phyloP scores from a whole-genome alignment of 2,329 filamentous ascomycete species.

The Aspergillus transmontanensis region DNA sequence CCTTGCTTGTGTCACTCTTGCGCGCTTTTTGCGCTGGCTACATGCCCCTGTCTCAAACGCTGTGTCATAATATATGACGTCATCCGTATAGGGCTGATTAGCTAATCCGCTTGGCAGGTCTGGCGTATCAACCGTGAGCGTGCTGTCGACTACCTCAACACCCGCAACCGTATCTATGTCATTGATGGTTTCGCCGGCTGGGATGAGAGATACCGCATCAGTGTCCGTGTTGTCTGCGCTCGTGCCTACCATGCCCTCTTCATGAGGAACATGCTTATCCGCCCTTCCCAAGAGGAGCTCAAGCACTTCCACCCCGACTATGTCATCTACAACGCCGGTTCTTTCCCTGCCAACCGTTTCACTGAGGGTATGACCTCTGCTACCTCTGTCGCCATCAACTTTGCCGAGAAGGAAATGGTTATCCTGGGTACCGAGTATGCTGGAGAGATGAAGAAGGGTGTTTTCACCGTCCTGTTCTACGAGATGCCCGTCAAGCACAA shows the following conservation, averaged over 20 bases:
- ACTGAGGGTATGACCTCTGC: slow-evolving; percentile 98
- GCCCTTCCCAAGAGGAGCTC: slow-evolving; percentile 85
- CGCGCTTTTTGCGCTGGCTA: not conserved
- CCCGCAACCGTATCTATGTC: slow-evolving; percentile 97
- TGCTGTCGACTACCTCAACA: slow-evolving; percentile 99
- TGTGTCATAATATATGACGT: slow-evolving; percentile 30
- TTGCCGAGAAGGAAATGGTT: slow-evolving; percentile 99
- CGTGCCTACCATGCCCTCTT: slow-evolving; percentile 99
- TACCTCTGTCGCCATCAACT: slow-evolving; percentile 98
- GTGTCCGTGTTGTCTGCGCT: slow-evolving; percentile 95
- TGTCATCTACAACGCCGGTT: slow-evolving; percentile 98
- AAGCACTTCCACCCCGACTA: slow-evolving; percentile 99
- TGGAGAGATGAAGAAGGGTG: slow-evolving; percentile 95
- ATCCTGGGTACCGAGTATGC: slow-evolving; percentile 99
- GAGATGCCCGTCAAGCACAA: slow-evolving; percentile 99
- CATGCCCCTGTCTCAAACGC: slow-evolving; percentile 9
- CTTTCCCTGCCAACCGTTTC: slow-evolving; percentile 97
- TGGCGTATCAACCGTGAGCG: slow-evolving; percentile 99
- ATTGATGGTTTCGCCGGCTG: slow-evolving; percentile 96
- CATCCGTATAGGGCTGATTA: slow-evolving; percentile 22
- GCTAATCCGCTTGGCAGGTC: slow-evolving; percentile 62
- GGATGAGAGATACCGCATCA: slow-evolving; percentile 98
- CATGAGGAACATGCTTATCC: slow-evolving; percentile 99
- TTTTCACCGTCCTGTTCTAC: slow-evolving; percentile 99
- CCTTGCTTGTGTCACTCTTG: slow-evolving; percentile 11